Conservation (phyloP, 1,284 basidiomycete species). For the Cryptococcus sp. region DNA sequence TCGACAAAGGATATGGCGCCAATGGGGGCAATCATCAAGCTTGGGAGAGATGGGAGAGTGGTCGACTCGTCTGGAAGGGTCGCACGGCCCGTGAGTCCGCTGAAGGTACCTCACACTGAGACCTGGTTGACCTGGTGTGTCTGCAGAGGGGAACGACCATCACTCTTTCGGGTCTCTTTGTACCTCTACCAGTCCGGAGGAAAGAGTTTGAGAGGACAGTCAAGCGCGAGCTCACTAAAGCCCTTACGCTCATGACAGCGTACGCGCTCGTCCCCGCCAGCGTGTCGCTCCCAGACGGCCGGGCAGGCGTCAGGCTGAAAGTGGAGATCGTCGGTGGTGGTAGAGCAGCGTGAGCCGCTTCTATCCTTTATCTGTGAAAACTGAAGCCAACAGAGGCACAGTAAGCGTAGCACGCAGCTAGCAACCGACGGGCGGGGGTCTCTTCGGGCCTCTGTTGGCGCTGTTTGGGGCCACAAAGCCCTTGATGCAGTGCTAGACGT, state of each 20-base stretch:
- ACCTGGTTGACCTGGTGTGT: constrained; percentile 1
- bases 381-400: constrained; percentile 35
- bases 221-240: constrained; percentile 88
- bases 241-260: constrained; percentile 73
- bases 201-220: constrained; percentile 87
- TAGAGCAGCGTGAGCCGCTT: constrained; percentile 62
- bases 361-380: not conserved
- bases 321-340: constrained; percentile 58
- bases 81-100: constrained; percentile 65
- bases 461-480: constrained; percentile 81
- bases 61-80: constrained; percentile 56
- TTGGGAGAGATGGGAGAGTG: constrained; percentile 64
- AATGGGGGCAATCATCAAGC: constrained; percentile 70
- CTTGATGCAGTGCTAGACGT: constrained; percentile 72
- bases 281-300: constrained; percentile 47
- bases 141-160: constrained; percentile 82
- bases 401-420: constrained; percentile 69
- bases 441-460: constrained; percentile 63
- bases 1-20: constrained; percentile 68
- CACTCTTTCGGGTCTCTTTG: constrained; percentile 69
- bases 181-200: constrained; percentile 78
- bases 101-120: not conserved
- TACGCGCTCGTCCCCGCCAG: constrained; percentile 78
- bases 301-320: constrained; percentile 63
- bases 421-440: constrained; percentile 66